Percentiles rank a stretch among this genome's conserved stretches.
Evolutionary conservation across 2,329 filamentous ascomycete species (phyloP).

Genomic region (Pseudocercospora eumusae): DNA sequence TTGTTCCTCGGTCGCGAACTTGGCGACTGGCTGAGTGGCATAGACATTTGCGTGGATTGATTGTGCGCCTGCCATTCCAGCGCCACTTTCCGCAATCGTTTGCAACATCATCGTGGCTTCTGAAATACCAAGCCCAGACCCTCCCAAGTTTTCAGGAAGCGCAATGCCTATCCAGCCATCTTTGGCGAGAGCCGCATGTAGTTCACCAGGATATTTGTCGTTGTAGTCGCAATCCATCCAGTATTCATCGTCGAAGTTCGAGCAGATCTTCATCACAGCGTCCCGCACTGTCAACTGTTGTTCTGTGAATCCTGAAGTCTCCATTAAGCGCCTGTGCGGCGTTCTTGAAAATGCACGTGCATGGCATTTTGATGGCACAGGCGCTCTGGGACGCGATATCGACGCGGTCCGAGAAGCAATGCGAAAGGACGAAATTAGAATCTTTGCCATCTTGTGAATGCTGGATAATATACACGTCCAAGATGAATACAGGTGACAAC

Average conservation of each 20-base stretch:
- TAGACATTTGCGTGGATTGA: constrained; percentile 67
- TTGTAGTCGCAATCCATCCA: constrained; percentile 74
- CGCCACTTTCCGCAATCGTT: constrained; percentile 62
- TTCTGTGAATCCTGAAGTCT: constrained; percentile 69
- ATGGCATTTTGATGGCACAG: constrained; percentile 21
- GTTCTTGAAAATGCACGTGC: constrained; percentile 40
- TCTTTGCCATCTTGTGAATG: constrained; percentile 25
- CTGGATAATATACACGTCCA: not conserved
- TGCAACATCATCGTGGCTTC: constrained; percentile 89
- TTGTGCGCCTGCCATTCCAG: constrained; percentile 71
- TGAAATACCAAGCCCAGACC: constrained; percentile 73
- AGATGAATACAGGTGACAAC: not conserved
- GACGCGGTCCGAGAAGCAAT: constrained; percentile 12
- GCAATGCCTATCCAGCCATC: constrained; percentile 83
- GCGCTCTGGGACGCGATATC: not conserved
- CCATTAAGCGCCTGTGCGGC: constrained; percentile 59
- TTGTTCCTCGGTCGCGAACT: constrained; percentile 69
- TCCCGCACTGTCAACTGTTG: constrained; percentile 73
- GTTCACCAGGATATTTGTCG: constrained; percentile 70
- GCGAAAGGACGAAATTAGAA: constrained; percentile 26
- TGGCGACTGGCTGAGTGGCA: constrained; percentile 72
- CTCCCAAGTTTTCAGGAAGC: constrained; percentile 71
- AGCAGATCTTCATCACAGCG: constrained; percentile 67
- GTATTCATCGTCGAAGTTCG: constrained; percentile 71
- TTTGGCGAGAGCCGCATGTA: constrained; percentile 70